These are phyloP conservation scores for Fusarium equiseti DNA, from an alignment of 2,329 filamentous ascomycete species.

Conservation along the genomic window DNA sequence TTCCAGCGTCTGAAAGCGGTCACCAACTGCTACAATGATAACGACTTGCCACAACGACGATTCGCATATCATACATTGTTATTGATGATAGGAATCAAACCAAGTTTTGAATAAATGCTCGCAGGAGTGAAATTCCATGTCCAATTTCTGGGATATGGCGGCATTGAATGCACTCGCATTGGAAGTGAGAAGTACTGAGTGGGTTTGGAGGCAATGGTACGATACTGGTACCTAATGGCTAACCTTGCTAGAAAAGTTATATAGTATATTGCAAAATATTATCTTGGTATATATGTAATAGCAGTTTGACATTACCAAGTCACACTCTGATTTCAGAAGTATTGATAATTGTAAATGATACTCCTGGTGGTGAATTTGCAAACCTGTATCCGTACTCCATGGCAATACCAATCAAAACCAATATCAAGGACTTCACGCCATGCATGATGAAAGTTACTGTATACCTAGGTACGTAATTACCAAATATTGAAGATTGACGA, in stretches of 20 bases:
- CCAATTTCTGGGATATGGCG: background rate
- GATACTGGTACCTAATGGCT: background rate
- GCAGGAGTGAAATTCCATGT: background rate
- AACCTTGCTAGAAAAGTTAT: background rate
- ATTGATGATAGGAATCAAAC: background rate
- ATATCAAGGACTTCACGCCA: background rate
- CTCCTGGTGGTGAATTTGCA: background rate
- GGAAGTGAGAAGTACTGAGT: background rate
- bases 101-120: background rate
- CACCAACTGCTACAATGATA: background rate
- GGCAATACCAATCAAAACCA: background rate
- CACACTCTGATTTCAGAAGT: background rate
- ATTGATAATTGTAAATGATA: background rate
- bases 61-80: background rate
- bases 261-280: background rate
- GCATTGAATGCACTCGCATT: background rate
- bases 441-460: background rate
- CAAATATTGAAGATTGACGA: background rate
- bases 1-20: constrained; percentile 6
- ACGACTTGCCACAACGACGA: background rate
- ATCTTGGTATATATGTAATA: background rate
- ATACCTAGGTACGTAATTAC: background rate
- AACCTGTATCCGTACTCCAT: background rate
- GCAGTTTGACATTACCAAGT: background rate
- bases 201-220: background rate